Base-by-base conservation (phyloP, 2,329 filamentous ascomycete species). In the Teratosphaeria viscida region DNA sequence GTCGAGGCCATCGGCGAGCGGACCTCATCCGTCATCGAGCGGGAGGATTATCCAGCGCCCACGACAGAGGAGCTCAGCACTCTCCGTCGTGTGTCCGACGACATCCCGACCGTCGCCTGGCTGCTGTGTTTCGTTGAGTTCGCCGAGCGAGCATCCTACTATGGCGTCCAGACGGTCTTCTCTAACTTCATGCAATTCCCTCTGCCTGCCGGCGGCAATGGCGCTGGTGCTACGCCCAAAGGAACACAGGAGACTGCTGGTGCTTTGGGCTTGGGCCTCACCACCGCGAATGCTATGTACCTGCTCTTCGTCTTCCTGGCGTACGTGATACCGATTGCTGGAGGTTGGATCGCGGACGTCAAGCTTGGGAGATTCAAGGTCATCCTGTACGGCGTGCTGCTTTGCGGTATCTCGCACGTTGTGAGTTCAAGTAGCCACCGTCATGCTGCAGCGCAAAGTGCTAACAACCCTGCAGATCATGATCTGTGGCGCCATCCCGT, bases 111-210 rank as follows among this genome's bases (percentile, higher is more conserved):
- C 12, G 73, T 80, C 3, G 78, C 81, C n/a, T 86, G 82, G 64
- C 66, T 81, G 2, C 78, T 85, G 34, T 85, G 82, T 62, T 64
- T 80, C 6, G 81, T 85, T 49, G 83, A 85, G 63, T 81, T 85
- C 61, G 81, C 80, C 58, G 83, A 86, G 67, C 75, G 83, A 58
- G 82, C 82, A 2, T 84, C 82, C 0, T 85, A 82, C 74, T 84
- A 84, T 66, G 83, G 82, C 61, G 52, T 47, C 2, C 35, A 80
- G 62, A 79, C 78, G 0, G 72, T 81, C 7, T 84, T 85, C 68
- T 77, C 76, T 62, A 87, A 87, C 68, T 87, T 81, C 65, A 79
- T 87, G 66, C 81, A 86, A 65, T 80, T 81, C 10, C 79, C 81
- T 3, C 68, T 88, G 3, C 85, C 85, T 1, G 62, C 70, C 16